These are phyloP conservation scores for Hymenoscyphus fraxineus DNA, from an alignment of 2,329 filamentous ascomycete species.

Conservation along the genomic window DNA sequence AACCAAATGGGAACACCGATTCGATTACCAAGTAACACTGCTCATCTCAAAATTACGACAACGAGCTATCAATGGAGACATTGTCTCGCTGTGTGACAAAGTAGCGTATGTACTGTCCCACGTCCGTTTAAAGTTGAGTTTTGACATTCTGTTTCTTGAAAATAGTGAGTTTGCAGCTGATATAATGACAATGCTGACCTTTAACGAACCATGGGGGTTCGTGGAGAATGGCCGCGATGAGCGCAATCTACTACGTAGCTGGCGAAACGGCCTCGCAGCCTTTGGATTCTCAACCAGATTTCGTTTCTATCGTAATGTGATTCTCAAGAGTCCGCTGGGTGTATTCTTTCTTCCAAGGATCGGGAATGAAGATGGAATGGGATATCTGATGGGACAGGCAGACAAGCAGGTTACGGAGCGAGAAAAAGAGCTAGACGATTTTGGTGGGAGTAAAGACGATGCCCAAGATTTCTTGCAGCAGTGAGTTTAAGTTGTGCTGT, in stretches of 20 bases:
- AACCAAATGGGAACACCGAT: neutral
- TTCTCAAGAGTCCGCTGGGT: slow-evolving; percentile 27
- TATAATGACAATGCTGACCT: slow-evolving; percentile 17
- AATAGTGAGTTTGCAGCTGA: neutral
- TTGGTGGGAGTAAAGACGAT: neutral
- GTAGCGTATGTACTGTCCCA: neutral
- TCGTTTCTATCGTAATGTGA: slow-evolving; percentile 35
- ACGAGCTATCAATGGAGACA: neutral
- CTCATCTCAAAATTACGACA: neutral
- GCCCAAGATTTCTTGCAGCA: neutral
- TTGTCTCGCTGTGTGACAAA: neutral
- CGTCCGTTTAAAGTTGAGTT: neutral
- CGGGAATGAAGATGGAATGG: slow-evolving; percentile 35
- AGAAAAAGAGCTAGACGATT: slow-evolving; percentile 16
- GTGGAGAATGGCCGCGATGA: slow-evolving; percentile 40
- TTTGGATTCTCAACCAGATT: slow-evolving; percentile 38
- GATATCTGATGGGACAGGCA: slow-evolving; percentile 38
- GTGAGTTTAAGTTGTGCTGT: neutral
- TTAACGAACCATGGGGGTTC: slow-evolving; percentile 38
- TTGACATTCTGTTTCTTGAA: neutral
- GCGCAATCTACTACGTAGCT: slow-evolving; percentile 36
- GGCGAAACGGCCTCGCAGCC: slow-evolving; percentile 37
- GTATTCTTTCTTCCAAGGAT: slow-evolving; percentile 32
- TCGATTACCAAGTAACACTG: neutral
- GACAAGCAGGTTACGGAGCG: slow-evolving; percentile 34